Evolutionary conservation across 2,329 filamentous ascomycete genomes (phyloP).

Genomic region (Cyanodermella asteris): DNA sequence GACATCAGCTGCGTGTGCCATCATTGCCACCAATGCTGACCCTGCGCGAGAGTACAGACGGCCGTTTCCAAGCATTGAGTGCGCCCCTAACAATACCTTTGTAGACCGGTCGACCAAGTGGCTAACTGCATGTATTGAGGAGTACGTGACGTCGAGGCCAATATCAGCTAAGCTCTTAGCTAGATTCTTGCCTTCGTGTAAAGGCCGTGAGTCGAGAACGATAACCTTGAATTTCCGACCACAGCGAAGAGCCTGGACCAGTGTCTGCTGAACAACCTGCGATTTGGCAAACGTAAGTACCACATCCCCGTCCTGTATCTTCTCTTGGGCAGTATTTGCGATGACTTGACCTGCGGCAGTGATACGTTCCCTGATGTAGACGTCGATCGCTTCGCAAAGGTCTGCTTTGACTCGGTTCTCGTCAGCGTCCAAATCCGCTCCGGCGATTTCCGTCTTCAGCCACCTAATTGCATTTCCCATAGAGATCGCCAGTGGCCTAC

Average conservation of each 20-base stretch:
- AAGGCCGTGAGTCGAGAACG: slow-evolving; percentile 54
- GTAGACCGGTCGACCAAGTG: slow-evolving; percentile 50
- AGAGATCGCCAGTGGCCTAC: slow-evolving; percentile 83
- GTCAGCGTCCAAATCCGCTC: slow-evolving; percentile 65
- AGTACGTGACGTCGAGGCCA: slow-evolving; percentile 61
- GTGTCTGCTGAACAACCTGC: slow-evolving; percentile 62
- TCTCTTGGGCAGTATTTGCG: slow-evolving; percentile 48
- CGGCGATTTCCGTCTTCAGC: slow-evolving; percentile 79
- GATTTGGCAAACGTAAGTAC: slow-evolving; percentile 75
- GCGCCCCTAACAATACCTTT: slow-evolving; percentile 64
- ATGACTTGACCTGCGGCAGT: slow-evolving; percentile 74
- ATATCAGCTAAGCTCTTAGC: slow-evolving; percentile 47
- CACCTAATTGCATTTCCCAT: slow-evolving; percentile 95
- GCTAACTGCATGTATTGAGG: slow-evolving; percentile 54
- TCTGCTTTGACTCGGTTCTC: slow-evolving; percentile 63
- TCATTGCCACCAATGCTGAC: slow-evolving; percentile 68
- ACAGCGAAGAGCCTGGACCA: slow-evolving; percentile 46
- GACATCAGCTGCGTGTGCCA: slow-evolving; percentile 51
- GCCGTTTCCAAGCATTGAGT: slow-evolving; percentile 91
- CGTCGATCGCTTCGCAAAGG: slow-evolving; percentile 63
- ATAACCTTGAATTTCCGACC: slow-evolving; percentile 67
- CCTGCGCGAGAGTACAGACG: slow-evolving; percentile 72
- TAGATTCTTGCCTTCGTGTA: slow-evolving; percentile 49
- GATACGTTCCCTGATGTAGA: slow-evolving; percentile 76
- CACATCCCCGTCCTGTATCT: slow-evolving; percentile 59